Conservation (phyloP, 129 eudicot genomes). For the Scalesia atractyloides region DNA sequence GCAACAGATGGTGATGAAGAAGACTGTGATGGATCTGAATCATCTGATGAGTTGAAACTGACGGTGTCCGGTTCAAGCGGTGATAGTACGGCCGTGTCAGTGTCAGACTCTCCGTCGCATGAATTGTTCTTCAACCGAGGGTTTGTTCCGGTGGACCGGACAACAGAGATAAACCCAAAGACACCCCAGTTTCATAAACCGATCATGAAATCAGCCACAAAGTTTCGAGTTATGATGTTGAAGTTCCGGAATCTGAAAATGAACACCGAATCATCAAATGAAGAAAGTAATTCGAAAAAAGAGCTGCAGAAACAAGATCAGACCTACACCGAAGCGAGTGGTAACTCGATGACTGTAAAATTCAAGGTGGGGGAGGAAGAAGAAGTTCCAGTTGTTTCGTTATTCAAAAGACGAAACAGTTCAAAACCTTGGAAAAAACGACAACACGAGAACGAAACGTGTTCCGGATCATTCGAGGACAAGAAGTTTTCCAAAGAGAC, state of each 20-base stretch:
- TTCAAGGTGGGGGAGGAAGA: constrained; percentile 40
- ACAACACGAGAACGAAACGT: constrained; percentile 17
- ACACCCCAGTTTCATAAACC: constrained; percentile 47
- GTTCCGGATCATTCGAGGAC: constrained; percentile 30
- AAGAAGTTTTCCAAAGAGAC: constrained; percentile 54
- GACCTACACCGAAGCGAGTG: constrained; percentile 9
- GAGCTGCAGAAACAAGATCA: constrained; percentile 8
- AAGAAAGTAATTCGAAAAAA: constrained; percentile 12
- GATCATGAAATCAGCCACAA: constrained; percentile 55
- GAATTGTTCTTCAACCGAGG: constrained; percentile 66
- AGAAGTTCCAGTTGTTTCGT: constrained; percentile 55
- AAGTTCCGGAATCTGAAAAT: constrained; percentile 63
- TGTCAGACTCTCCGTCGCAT: constrained; percentile 52
- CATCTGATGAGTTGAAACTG: too few species aligned
- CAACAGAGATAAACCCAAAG: constrained; percentile 38
- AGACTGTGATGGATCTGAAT: constrained; percentile 31
- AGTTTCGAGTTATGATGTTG: constrained; percentile 63
- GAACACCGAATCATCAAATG: background rate
- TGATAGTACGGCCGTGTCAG: constrained; percentile 41
- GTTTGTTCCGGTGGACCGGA: constrained; percentile 45
- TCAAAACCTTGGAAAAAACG: constrained; percentile 34
- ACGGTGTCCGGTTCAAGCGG: constrained; percentile 41
- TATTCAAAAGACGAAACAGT: constrained; percentile 59
- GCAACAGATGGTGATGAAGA: constrained; percentile 10
- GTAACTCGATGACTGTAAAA: constrained; percentile 44